Percentiles rank a stretch among this genome's conserved stretches.
Conservation (phyloP, 129 eudicot genomes). For the Kitagawia praeruptora region DNA sequence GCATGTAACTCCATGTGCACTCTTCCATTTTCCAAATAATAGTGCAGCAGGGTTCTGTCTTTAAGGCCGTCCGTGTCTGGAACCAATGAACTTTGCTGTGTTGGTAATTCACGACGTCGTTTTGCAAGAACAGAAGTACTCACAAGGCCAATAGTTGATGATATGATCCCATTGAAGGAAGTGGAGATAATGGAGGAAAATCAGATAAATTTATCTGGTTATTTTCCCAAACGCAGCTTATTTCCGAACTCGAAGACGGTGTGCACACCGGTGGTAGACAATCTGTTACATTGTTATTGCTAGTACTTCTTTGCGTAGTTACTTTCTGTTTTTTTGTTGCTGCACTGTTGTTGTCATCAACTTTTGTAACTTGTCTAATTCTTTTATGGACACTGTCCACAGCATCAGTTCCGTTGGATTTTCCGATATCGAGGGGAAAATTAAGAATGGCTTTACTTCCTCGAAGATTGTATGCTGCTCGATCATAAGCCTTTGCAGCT, state of each 20-base stretch:
- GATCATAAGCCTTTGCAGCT: constrained; percentile 81
- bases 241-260: not conserved
- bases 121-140: not conserved
- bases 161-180: constrained; percentile 14
- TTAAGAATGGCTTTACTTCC: constrained; percentile 78
- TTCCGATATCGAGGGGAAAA: constrained; percentile 61
- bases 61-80: not conserved
- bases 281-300: not conserved
- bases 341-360: not conserved
- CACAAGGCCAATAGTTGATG: constrained; percentile 15
- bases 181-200: constrained; percentile 29
- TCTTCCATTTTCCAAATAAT: not conserved
- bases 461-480: constrained; percentile 65
- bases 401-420: not conserved
- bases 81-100: not conserved
- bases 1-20: not conserved
- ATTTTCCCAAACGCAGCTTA: constrained; percentile 14
- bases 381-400: constrained; percentile 15
- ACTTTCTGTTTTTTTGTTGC: not conserved
- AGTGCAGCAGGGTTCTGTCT: not conserved
- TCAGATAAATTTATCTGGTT: not conserved
- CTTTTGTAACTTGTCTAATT: not conserved
- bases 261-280: not conserved
- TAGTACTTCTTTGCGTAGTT: not conserved
- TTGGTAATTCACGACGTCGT: not conserved